Conservation (phyloP, 257 asterid genomes). For the Galeopsis tetrahit region DNA sequence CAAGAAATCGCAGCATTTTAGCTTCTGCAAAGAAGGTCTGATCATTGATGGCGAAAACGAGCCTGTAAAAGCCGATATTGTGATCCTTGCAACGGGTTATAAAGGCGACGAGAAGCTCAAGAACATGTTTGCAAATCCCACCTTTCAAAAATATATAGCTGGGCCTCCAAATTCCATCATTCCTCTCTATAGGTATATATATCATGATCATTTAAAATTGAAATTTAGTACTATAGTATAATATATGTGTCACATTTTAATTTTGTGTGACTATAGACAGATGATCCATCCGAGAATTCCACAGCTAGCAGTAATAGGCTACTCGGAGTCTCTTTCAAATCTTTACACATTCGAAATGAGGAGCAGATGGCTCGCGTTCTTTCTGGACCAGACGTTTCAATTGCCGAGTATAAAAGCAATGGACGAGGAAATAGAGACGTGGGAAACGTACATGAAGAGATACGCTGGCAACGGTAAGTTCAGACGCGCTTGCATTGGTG, state of each 20-base stretch:
- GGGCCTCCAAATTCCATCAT: conserved; percentile 46
- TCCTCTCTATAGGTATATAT: conserved; percentile 55
- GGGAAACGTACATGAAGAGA: conserved; percentile 52
- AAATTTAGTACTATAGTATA: too few species aligned
- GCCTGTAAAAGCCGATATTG: conserved; percentile 49
- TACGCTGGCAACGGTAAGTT: conserved; percentile 38
- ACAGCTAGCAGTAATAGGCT: conserved; percentile 67
- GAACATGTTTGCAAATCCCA: conserved; percentile 47
- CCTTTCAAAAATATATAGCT: conserved; percentile 39
- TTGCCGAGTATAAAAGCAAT: conserved; percentile 49
- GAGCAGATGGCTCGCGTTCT: conserved; percentile 46
- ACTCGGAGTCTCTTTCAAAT: conserved; percentile 54
- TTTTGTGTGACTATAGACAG: conserved; percentile 45
- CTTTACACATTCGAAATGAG: conserved; percentile 50
- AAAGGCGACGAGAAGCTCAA: conserved; percentile 62
- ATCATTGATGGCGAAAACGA: conserved; percentile 46
- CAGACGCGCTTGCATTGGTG: conserved; percentile 54
- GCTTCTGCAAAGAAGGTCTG: conserved; percentile 54
- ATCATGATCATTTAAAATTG: not conserved
- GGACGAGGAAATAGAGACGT: conserved; percentile 48
- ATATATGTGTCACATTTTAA: not conserved
- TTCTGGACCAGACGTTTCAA: conserved; percentile 36
- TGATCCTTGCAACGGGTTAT: conserved; percentile 64
- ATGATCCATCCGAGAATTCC: conserved; percentile 77
- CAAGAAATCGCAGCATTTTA: conserved; percentile 37